Evolutionary conservation across 805 yeast species (phyloP), one percentile per base, ranked within the genome.

Genomic region (Zygoascus bituminiphila): DNA sequence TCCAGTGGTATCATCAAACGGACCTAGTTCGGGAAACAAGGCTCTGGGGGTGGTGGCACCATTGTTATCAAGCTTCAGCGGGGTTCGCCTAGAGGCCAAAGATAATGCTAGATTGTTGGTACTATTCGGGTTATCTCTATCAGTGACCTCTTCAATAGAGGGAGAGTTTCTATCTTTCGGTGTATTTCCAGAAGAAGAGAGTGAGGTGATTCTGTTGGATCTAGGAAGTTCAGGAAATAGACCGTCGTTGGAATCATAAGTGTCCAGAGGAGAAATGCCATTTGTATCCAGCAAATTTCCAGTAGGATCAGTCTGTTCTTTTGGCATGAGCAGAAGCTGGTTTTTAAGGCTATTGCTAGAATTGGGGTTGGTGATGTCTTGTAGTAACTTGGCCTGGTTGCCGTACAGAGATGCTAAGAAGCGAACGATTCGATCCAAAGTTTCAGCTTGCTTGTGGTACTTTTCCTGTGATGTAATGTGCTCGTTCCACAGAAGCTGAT

Each of bases 401-500:
- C 89, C 89, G 58, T 84, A 84, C 2, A 91, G 76, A 5, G 89
- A 78, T 2, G 96, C 94, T 58, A 93, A 71, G 56, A 93, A 91
- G 57, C 93, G 78, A 58, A 93, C 67, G 45, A 93, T 91, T 54
- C 86, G 84, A 54, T 88, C 95, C 48, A 93, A 72, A 20, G 96
- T 87, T 53, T 85, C 91, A 37, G 91, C 81, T 62, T 93, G 98
- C 29, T 81, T 75, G 57, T 83, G 79, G 64, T 89, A 86, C 54
- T 89, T 77, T 62, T 91, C 97, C 47, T 97, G 74, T 5, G 91
- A 82, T 50, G 81, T 68, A 62, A 75, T 81, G 59, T 88, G 83
- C 62, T 93, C 98, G 52, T 83, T 82, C 98, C 98, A 93, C 41
- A 93, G 67, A 58, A 87, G 65, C 62, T 87, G 91, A 67, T 91